phyloP scores from a whole-genome alignment of 768 basidiomycete genomes.

The Crucibulum laeve region DNA sequence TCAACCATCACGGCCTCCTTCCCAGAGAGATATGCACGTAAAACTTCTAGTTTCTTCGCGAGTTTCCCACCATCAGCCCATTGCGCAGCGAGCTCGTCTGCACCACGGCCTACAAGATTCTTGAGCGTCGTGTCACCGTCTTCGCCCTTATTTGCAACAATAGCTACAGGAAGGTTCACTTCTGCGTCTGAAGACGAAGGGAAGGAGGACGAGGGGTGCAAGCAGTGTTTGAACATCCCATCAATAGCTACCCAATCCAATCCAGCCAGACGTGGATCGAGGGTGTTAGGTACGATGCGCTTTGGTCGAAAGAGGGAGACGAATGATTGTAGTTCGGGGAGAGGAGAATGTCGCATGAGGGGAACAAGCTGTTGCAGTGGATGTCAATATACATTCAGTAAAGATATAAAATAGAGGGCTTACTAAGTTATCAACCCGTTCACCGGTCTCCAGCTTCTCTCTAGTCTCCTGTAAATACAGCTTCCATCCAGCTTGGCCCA shows the following conservation, averaged over 20 bases:
- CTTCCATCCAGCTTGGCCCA: slow-evolving; percentile 50
- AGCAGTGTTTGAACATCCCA: slow-evolving; percentile 57
- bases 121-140: no score
- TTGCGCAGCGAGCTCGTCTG: no score
- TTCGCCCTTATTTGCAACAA: no score
- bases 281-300: slow-evolving; percentile 76
- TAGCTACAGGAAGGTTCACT: no score
- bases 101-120: no score
- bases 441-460: slow-evolving; percentile 30
- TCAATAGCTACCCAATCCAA: slow-evolving; percentile 76
- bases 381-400: neutral
- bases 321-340: slow-evolving; percentile 81
- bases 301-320: slow-evolving; percentile 79
- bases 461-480: slow-evolving; percentile 37
- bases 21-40: no score
- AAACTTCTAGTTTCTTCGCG: no score
- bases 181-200: no score
- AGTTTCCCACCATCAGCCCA: no score
- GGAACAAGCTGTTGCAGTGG: slow-evolving; percentile 60
- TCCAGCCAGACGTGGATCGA: slow-evolving; percentile 44
- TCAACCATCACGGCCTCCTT: no score
- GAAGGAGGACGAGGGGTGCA: no score
- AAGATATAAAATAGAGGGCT: slow-evolving; percentile 11
- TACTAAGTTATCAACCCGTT: slow-evolving; percentile 63
- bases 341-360: slow-evolving; percentile 80